Conservation (phyloP, 805 yeast genomes). For the Cyberlindnera misumaiensis region DNA sequence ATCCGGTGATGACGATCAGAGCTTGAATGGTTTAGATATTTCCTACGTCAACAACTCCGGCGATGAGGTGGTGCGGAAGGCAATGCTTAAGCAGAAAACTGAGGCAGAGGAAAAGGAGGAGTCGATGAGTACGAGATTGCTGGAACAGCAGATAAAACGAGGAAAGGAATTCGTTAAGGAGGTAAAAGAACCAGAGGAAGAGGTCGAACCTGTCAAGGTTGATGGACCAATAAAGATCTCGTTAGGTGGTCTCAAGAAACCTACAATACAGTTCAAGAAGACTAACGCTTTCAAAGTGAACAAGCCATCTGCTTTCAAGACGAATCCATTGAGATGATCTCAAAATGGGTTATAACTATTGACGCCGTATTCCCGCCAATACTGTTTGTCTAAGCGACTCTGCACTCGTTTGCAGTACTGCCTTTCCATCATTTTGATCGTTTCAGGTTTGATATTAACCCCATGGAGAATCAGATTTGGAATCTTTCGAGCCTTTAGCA, state of each 20-base stretch:
- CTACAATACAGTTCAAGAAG: slow-evolving; percentile 8
- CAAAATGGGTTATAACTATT: slow-evolving; percentile 20
- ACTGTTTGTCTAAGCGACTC: slow-evolving; percentile 13
- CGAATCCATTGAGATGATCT: slow-evolving; percentile 8
- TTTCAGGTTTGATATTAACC: slow-evolving; percentile 13
- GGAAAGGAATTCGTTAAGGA: slow-evolving; percentile 23
- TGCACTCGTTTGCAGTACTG: slow-evolving; percentile 16
- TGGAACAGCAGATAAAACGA: slow-evolving; percentile 48
- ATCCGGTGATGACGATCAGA: slow-evolving; percentile 25
- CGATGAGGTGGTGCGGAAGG: slow-evolving; percentile 36
- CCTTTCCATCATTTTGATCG: slow-evolving; percentile 14
- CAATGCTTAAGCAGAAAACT: slow-evolving; percentile 30
- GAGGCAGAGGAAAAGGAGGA: slow-evolving; percentile 37
- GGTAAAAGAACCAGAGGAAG: slow-evolving; percentile 24
- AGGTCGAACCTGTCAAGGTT: slow-evolving; percentile 1
- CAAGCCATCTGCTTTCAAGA: slow-evolving; percentile 4
- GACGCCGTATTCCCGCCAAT: slow-evolving; percentile 21
- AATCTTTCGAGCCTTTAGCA: slow-evolving; percentile 10
- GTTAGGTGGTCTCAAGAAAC: slow-evolving; percentile 11
- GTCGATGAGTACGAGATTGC: slow-evolving; percentile 31
- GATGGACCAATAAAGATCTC: slow-evolving; percentile 11
- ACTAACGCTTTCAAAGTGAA: slow-evolving; percentile 16
- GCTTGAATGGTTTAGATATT: slow-evolving; percentile 35
- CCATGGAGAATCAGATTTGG: slow-evolving; percentile 17
- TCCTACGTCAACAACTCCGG: slow-evolving; percentile 52